A percentile compares a stretch with the other conserved stretches of the same genome.
Evolutionary conservation across 2,329 filamentous ascomycete species (phyloP).

Genomic region (Aspergillus phoenicis): DNA sequence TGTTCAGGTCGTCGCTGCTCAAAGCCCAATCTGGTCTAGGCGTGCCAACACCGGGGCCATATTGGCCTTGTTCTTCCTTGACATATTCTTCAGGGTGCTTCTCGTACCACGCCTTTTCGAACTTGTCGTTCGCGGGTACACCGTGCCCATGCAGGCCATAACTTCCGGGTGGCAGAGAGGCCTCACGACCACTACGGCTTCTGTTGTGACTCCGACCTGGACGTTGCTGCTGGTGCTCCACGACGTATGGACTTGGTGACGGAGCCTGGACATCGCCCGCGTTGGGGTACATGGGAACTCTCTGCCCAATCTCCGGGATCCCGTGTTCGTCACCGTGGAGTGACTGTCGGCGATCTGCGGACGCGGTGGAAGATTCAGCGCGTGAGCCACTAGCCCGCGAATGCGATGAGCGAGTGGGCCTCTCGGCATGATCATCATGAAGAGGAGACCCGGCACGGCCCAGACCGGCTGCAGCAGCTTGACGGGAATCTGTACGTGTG

Average conservation of each 20-base stretch:
- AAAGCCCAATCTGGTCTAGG: conserved; percentile 75
- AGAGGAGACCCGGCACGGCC: conserved; percentile 61
- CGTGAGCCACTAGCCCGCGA: conserved; percentile 64
- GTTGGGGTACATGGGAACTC: conserved; percentile 90
- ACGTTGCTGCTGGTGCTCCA: conserved; percentile 48
- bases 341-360: conserved; percentile 58
- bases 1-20: conserved; percentile 88
- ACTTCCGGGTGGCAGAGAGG: conserved; percentile 79
- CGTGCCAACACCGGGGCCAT: conserved; percentile 60
- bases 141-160: conserved; percentile 93
- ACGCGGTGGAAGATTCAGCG: conserved; percentile 49
- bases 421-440: conserved; percentile 53
- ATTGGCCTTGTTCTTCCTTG: conserved; percentile 72
- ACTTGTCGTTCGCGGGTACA: conserved; percentile 71
- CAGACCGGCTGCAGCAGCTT: conserved; percentile 81
- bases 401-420: conserved; percentile 58
- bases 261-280: conserved; percentile 96
- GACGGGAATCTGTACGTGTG: conserved; percentile 87
- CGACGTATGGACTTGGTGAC: conserved; percentile 67
- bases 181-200: conserved; percentile 70
- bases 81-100: conserved; percentile 81
- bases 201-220: conserved; percentile 64
- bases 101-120: conserved; percentile 88
- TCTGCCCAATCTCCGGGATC: conserved; percentile 87
- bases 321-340: conserved; percentile 76